Evolutionary conservation across 2,329 filamentous ascomycete species (phyloP).

Genomic region (Zasmidium cellare): DNA sequence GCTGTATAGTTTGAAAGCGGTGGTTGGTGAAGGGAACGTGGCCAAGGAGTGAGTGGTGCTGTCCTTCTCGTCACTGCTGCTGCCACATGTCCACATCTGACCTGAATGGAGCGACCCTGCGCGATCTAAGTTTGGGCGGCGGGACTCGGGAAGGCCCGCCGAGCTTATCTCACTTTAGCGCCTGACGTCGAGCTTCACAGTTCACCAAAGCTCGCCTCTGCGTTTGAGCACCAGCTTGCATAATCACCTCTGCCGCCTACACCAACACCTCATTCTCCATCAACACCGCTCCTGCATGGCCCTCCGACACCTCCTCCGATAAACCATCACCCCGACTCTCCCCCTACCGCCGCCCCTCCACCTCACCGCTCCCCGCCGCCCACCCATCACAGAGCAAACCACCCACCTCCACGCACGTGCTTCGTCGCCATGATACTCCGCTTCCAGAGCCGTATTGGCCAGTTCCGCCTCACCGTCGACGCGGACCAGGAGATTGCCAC

Average conservation of each 20-base stretch:
- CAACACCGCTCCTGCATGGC: background rate
- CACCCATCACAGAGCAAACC: background rate
- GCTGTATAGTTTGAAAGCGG: background rate
- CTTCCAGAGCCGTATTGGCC: conserved; percentile 89
- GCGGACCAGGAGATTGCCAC: conserved; percentile 69
- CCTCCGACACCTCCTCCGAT: background rate
- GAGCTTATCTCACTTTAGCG: background rate
- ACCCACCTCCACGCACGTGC: conserved; percentile 3
- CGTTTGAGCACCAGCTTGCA: background rate
- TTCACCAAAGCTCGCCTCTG: background rate
- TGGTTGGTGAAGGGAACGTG: background rate
- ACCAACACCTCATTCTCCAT: background rate
- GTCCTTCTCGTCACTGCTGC: background rate
- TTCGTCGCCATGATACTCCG: conserved; percentile 70
- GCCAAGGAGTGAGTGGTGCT: background rate
- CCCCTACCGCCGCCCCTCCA: background rate
- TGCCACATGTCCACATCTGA: background rate
- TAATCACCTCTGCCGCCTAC: conserved; percentile 6
- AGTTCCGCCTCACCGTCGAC: conserved; percentile 80
- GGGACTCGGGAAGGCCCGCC: background rate
- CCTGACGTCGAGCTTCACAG: background rate
- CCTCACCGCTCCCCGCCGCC: background rate
- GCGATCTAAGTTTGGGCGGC: background rate
- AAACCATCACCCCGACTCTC: conserved; percentile 3
- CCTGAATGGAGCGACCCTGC: background rate